Percentiles rank a stretch among this genome's conserved stretches.
Evolutionary conservation across 1,139 yeast genomes (phyloP).

Genomic region (Pneumocystis carinii): DNA sequence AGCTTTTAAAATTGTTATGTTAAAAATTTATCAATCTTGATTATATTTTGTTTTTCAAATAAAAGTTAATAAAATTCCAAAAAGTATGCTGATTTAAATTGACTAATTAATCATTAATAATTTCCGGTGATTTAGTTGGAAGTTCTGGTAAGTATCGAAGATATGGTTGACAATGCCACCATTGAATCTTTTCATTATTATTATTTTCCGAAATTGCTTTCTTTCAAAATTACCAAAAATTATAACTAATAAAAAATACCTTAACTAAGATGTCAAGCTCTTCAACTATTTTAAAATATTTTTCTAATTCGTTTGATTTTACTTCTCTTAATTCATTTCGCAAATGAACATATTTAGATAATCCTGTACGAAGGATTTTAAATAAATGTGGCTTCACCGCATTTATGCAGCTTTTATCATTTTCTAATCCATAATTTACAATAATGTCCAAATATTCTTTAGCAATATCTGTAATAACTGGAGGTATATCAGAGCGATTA

Average conservation of each 20-base stretch:
- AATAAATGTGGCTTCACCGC: constrained; percentile 72
- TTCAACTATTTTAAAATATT: constrained; percentile 39
- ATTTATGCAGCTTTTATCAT: constrained; percentile 2
- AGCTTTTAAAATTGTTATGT: background rate
- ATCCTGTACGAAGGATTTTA: constrained; percentile 65
- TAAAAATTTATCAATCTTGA: background rate
- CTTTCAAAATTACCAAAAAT: constrained; percentile 28
- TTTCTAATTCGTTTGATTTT: constrained; percentile 14
- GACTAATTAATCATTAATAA: constrained; percentile 1
- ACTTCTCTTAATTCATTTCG: constrained; percentile 55
- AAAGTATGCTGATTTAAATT: background rate
- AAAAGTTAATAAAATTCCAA: background rate
- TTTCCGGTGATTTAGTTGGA: background rate
- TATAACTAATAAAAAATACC: constrained; percentile 36
- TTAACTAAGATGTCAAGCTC: constrained; percentile 56
- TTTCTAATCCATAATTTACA: constrained; percentile 25
- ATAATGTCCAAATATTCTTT: constrained; percentile 84
- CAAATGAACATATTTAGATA: constrained; percentile 50
- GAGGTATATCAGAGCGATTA: constrained; percentile 48
- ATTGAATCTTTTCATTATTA: constrained; percentile 84
- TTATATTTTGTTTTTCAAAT: background rate
- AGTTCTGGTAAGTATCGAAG: constrained; percentile 71
- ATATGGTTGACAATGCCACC: constrained; percentile 94
- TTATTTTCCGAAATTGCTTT: constrained; percentile 32
- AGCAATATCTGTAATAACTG: constrained; percentile 68